These are phyloP conservation scores for Epichloe festucae DNA, from an alignment of 2,329 filamentous ascomycete genomes.

Conservation along the genomic window DNA sequence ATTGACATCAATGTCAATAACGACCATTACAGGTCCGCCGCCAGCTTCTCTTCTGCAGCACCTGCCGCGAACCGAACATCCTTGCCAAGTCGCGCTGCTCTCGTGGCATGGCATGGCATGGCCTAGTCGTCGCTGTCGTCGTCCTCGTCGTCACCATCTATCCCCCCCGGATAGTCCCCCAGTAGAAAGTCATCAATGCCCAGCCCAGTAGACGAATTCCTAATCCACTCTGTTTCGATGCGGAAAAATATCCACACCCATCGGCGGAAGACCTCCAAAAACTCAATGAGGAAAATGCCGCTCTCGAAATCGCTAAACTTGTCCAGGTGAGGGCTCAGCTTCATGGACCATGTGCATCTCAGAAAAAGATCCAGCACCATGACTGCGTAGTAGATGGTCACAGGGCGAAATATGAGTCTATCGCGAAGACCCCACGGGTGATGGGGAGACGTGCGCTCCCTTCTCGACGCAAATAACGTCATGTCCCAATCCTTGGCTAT, in stretches of 20 bases:
- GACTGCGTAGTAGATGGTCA: conserved; percentile 68
- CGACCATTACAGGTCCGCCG: too few species aligned
- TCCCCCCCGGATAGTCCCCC: conserved; percentile 55
- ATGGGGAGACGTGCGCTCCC: conserved; percentile 45
- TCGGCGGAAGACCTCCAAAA: conserved; percentile 72
- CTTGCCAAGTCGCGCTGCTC: neutral
- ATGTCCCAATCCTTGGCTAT: conserved; percentile 95
- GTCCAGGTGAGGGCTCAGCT: conserved; percentile 70
- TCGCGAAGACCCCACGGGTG: conserved; percentile 68
- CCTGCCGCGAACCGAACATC: neutral
- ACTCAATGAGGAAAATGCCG: conserved; percentile 77
- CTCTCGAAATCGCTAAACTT: conserved; percentile 78
- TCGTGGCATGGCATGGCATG: neutral
- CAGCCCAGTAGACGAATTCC: conserved; percentile 38
- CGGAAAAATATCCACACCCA: conserved; percentile 98
- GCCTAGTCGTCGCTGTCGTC: neutral
- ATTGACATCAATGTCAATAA: too few species aligned
- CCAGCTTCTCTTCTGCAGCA: neutral
- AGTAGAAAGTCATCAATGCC: conserved; percentile 60
- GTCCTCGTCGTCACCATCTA: conserved; percentile 27
- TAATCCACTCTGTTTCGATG: conserved; percentile 84
- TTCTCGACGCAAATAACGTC: conserved; percentile 54
- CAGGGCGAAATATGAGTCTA: conserved; percentile 57
- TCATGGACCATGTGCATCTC: conserved; percentile 83
- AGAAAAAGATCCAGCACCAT: conserved; percentile 68